Base-by-base conservation (phyloP, 768 basidiomycete species). In the Chalciporus piperatus region DNA sequence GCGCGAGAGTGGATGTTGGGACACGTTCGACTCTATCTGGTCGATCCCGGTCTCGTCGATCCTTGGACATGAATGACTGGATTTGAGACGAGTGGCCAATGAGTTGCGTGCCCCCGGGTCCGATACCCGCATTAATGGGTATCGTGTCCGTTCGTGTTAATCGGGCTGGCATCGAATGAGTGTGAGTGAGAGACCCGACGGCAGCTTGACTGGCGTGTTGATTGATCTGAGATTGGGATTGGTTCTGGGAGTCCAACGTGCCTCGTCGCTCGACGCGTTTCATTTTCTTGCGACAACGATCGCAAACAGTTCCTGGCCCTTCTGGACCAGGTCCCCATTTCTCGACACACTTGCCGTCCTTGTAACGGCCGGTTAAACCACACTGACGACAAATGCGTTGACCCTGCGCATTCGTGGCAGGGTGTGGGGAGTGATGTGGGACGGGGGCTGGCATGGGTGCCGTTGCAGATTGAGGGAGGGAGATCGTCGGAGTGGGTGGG, bases 271-370 rank as follows among this genome's bases (percentile, higher is more conserved):
- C 89, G 45, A 88, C 85, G 2, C 89, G 81, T 69, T 90, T 90
- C 87, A 89, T 89, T 68, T 90, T 89, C 68, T 91, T 91, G 46
- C 89, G 80, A 68, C 89, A 89, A 79, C 88, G 73, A 73, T 91
- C 89, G 61, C 88, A 91, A 0, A 91, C 88, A 0, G 89, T 91
- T 19, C 88, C 89, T 45, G 89, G 89, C 0, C 89, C 89, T 68
- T 84, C 79, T 42, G 89, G 89, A 4, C 89, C 89, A 20, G 89
- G 88, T 1, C 89, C 89, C 89, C 89, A 91, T 67, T 91, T 91
- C 62, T 91, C 89, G 46, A 91, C 88, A 63, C 89, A 91, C 58
- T 89, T 89, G 9, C 84, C 86, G 19, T 91, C 89, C 71, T 89
- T 89, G 71, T 90, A 91, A 1, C 88, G 73, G 0, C 89, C 89